Evolutionary conservation across 2,329 filamentous ascomycete species (phyloP).

Genomic region (Phyllosticta ampelicida): DNA sequence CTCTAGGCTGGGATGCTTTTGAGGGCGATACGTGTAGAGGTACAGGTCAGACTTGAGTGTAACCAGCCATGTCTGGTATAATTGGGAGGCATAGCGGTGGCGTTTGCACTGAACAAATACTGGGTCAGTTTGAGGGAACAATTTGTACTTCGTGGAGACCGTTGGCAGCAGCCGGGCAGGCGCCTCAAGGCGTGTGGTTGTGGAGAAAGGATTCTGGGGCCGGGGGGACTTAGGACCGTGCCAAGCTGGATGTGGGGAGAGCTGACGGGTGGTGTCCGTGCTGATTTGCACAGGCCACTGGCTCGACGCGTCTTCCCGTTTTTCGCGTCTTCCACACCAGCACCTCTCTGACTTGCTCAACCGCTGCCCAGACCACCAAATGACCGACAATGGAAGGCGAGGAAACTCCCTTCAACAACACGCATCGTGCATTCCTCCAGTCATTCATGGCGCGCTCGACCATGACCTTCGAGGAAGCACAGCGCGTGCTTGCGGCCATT

Average conservation of each 20-base stretch:
- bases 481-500: conserved; percentile 66
- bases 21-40: not conserved
- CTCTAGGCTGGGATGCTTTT: not conserved
- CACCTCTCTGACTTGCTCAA: not conserved
- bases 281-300: not conserved
- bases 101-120: not conserved
- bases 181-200: not conserved
- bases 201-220: not conserved
- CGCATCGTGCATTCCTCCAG: conserved; percentile 82
- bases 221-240: too few species aligned
- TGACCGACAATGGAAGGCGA: not conserved
- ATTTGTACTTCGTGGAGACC: too few species aligned
- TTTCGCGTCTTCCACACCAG: not conserved
- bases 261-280: too few species aligned
- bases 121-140: too few species aligned
- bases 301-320: not conserved
- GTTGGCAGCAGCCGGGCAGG: too few species aligned
- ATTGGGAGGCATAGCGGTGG: not conserved
- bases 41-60: not conserved
- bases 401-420: conserved; percentile 42
- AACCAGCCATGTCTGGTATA: not conserved
- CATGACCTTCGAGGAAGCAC: conserved; percentile 64
- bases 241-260: not conserved
- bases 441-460: conserved; percentile 69
- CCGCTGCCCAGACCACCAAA: not conserved